A percentile compares a stretch with the other conserved stretches of the same genome.
phyloP scores from a whole-genome alignment of 495 filamentous ascomycete genomes.

The Evansstolkia leycettana region DNA sequence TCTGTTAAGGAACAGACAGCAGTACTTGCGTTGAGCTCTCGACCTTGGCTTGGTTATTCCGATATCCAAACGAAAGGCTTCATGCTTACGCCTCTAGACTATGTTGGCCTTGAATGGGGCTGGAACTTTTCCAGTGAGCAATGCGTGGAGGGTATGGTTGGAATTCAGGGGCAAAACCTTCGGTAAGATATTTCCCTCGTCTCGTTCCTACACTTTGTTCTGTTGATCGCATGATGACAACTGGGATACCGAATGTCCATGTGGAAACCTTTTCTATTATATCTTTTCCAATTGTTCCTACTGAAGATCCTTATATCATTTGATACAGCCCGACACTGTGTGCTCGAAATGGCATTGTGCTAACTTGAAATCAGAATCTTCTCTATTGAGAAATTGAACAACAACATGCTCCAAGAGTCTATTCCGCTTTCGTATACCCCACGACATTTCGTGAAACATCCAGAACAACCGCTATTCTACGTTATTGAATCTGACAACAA shows the following conservation, averaged over 20 bases:
- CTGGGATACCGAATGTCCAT: constrained; percentile 33
- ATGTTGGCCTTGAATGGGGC: constrained; percentile 78
- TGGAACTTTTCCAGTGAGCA: constrained; percentile 95
- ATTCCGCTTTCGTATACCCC: constrained; percentile 87
- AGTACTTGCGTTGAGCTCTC: constrained; percentile 81
- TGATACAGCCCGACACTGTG: neutral
- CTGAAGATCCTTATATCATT: constrained; percentile 33
- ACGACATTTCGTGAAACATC: constrained; percentile 74
- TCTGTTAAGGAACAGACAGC: constrained; percentile 73
- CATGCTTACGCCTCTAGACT: constrained; percentile 83
- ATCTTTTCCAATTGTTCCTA: constrained; percentile 64
- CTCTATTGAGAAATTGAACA: constrained; percentile 71
- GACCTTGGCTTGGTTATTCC: constrained; percentile 87
- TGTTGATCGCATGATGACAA: constrained; percentile 57
- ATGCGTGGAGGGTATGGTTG: constrained; percentile 88
- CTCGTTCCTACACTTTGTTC: constrained; percentile 3
- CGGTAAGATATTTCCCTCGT: constrained; percentile 56
- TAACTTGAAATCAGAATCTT: constrained; percentile 59
- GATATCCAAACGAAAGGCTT: constrained; percentile 73
- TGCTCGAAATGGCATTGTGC: constrained; percentile 6
- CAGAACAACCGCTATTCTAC: constrained; percentile 80
- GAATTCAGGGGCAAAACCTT: constrained; percentile 81
- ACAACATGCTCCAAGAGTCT: constrained; percentile 78
- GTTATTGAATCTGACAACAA: constrained; percentile 90
- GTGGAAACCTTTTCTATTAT: constrained; percentile 40